Evolutionary conservation across 2,329 filamentous ascomycete genomes (phyloP).

Genomic region (Pseudocercospora macadamiae): DNA sequence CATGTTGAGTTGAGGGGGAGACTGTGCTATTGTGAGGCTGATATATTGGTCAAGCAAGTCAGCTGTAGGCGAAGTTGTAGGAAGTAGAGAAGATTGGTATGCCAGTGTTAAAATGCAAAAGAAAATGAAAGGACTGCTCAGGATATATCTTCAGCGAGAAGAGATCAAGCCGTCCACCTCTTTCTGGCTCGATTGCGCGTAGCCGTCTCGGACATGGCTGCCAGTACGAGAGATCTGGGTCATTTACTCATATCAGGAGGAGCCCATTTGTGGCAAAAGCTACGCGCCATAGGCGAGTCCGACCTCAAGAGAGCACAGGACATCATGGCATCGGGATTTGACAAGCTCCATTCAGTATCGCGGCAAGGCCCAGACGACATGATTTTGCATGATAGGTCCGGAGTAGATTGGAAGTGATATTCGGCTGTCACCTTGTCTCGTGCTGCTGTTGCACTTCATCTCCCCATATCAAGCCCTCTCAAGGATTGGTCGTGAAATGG

Average conservation of each 20-base stretch:
- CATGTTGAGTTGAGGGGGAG: not conserved
- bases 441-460: no score
- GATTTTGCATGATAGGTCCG: no score
- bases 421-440: no score
- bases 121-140: not conserved
- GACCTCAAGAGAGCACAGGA: not conserved
- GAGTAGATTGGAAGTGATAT: no score
- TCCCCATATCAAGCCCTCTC: no score
- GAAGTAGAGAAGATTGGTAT: not conserved
- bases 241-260: not conserved
- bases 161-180: not conserved
- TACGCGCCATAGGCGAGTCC: not conserved
- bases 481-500: no score
- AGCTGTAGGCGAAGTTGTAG: not conserved
- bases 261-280: not conserved
- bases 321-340: not conserved
- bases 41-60: no score
- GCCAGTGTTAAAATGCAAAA: not conserved
- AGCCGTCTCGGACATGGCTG: not conserved
- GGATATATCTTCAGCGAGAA: not conserved
- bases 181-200: not conserved
- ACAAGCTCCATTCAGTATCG: no score
- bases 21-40: no score
- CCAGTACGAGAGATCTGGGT: not conserved
- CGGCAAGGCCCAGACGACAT: no score